Evolutionary conservation across 805 yeast species (phyloP).

Genomic region (Metschnikowia continentalis): DNA sequence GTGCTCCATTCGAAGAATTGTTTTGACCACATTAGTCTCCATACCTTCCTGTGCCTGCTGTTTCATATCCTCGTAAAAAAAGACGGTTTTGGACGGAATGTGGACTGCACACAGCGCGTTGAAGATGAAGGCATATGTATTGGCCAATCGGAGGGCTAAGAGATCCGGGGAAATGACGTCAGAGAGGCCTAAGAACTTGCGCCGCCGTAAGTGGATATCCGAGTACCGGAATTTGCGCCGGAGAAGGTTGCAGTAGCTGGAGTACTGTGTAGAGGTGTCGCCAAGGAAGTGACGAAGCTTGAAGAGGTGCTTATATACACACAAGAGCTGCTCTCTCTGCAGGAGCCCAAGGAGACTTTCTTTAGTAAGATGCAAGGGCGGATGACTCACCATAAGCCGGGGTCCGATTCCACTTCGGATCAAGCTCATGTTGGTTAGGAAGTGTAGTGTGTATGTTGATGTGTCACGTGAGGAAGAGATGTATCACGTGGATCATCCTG

Average conservation of each 20-base stretch:
- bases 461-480: not conserved
- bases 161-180: conserved; percentile 5
- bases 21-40: conserved; percentile 10
- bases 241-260: conserved; percentile 20
- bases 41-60: conserved; percentile 4
- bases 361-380: conserved; percentile 9
- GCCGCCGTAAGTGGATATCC: conserved; percentile 12
- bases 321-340: conserved; percentile 4
- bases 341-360: conserved; percentile 7
- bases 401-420: conserved; percentile 9
- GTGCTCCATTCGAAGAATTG: conserved; percentile 15
- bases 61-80: conserved; percentile 11
- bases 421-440: not conserved
- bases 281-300: conserved; percentile 26
- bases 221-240: conserved; percentile 21
- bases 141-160: conserved; percentile 10
- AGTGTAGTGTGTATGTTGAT: not conserved
- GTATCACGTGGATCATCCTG: not conserved
- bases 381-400: conserved; percentile 5
- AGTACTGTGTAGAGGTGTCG: conserved; percentile 7
- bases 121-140: conserved; percentile 17
- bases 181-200: conserved; percentile 4
- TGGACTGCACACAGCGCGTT: conserved; percentile 13
- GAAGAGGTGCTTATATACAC: conserved; percentile 30
- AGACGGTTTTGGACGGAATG: conserved; percentile 2